These are phyloP conservation scores for Torulaspora gathmanii DNA, from an alignment of 805 yeast genomes.

Conservation along the genomic window DNA sequence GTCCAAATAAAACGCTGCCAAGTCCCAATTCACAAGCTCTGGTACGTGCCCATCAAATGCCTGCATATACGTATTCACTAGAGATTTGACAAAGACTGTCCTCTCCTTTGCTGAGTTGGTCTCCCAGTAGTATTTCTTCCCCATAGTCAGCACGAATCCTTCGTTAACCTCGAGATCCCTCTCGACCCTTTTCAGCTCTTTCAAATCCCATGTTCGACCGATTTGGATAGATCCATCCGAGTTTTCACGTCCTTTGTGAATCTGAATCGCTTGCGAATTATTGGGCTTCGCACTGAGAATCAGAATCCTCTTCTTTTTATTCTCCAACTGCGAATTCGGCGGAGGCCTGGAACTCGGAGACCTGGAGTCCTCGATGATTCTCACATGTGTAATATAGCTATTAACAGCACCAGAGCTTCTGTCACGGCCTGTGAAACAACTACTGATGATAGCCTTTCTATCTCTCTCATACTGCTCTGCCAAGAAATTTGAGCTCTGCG, in stretches of 20 bases:
- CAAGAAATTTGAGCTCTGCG: slow-evolving; percentile 35
- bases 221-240: slow-evolving; percentile 73
- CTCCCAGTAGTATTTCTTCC: slow-evolving; percentile 83
- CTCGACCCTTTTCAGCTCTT: slow-evolving; percentile 56
- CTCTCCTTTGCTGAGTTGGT: slow-evolving; percentile 55
- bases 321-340: slow-evolving; percentile 40
- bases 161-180: slow-evolving; percentile 48
- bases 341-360: slow-evolving; percentile 71
- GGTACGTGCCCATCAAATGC: slow-evolving; percentile 56
- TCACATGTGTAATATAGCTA: slow-evolving; percentile 69
- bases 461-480: slow-evolving; percentile 59
- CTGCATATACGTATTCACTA: slow-evolving; percentile 50
- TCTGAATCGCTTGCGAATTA: slow-evolving; percentile 59
- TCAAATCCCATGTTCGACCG: slow-evolving; percentile 88
- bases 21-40: slow-evolving; percentile 48
- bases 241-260: slow-evolving; percentile 84
- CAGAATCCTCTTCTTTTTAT: slow-evolving; percentile 59
- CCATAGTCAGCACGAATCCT: slow-evolving; percentile 57
- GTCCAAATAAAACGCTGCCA: slow-evolving; percentile 39
- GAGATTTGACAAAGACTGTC: slow-evolving; percentile 50
- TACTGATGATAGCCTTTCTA: slow-evolving; percentile 43
- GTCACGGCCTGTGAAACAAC: slow-evolving; percentile 47
- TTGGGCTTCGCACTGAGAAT: slow-evolving; percentile 46
- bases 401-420: slow-evolving; percentile 44
- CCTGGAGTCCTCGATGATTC: slow-evolving; percentile 68